phyloP scores from a whole-genome alignment of 768 basidiomycete species.

The Cantharellus anzutake region DNA sequence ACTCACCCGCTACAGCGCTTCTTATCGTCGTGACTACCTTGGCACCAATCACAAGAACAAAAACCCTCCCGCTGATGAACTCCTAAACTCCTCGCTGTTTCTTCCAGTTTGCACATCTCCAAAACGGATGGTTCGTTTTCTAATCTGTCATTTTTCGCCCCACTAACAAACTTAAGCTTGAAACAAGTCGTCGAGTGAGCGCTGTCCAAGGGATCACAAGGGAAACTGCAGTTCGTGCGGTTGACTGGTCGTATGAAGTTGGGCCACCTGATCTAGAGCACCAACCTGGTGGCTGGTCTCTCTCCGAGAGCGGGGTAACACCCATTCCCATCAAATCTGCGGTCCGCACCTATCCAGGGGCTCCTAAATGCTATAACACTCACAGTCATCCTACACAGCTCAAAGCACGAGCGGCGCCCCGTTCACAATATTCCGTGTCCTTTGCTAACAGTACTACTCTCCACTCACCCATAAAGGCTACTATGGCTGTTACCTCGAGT shows the following conservation, averaged over 20 bases:
- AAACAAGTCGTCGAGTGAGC: too few relatives aligned
- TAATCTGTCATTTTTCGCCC: too few relatives aligned
- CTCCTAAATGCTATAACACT: not conserved
- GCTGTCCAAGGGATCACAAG: too few relatives aligned
- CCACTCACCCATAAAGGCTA: not conserved
- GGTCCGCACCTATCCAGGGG: not conserved
- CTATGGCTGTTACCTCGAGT: not conserved
- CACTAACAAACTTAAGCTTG: too few relatives aligned
- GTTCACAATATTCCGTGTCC: not conserved
- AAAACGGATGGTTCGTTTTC: too few relatives aligned
- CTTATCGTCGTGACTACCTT: too few relatives aligned
- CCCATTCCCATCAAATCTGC: not conserved
- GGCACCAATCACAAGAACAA: too few relatives aligned
- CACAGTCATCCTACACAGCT: not conserved
- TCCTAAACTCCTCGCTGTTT: too few relatives aligned
- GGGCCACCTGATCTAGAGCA: not conserved
- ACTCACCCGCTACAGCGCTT: too few relatives aligned
- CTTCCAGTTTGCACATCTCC: too few relatives aligned
- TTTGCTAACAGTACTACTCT: not conserved
- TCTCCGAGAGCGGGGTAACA: not conserved
- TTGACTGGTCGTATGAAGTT: not conserved
- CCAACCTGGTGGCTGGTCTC: not conserved
- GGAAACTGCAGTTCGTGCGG: not conserved
- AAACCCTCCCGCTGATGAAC: too few relatives aligned
- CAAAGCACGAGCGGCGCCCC: not conserved